Base-by-base conservation (phyloP, 495 filamentous ascomycete genomes). In the Annulohypoxylon nitens region DNA sequence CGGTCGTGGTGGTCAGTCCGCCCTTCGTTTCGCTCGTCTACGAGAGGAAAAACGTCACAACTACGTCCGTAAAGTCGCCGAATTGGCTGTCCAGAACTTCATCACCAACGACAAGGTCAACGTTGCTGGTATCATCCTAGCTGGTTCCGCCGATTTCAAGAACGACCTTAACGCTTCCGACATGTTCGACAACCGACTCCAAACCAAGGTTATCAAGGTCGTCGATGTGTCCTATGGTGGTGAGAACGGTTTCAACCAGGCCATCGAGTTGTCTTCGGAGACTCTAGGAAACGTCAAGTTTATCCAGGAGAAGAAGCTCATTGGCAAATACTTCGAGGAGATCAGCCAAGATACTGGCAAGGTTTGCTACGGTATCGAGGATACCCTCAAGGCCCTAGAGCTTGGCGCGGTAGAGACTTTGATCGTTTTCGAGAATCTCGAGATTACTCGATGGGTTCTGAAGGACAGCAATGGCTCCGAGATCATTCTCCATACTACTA, bases 211-310 rank as follows among this genome's bases (percentile, higher is more conserved):
- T 75, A 97, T 99, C 87, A 99, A 99, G 84, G 91, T 98, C 47
- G 96, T 99, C 26, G 96, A 99, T 78, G 97, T 99, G 25, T 98
- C 95, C 11, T 98, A 99, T 76, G 96, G 96, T 78, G 96, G 96
- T 71, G 97, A 99, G 84, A 98, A 98, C 85, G 96, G 96, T 16
- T 99, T 99, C 87, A 99, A 98, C 86, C 97, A 99, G 84, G 96
- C 96, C 61, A 99, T 99, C 71, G 96, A 98, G 78, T 82, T 99
- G 75, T 90, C 96, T 33, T 86, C 93, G 11, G 97, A 99, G 86
- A 98, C 96, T n/a, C 87, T 99, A 53, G 91, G 94, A 82, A 98
- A 97, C 75, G 96, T 99, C 86, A 99, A 99, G 82, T 99, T 99
- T 82, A 97, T 99, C 80, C 96, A 99, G 82, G 96, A 99, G 88